These are phyloP conservation scores for Alternaria brassicae DNA, from an alignment of 2,329 filamentous ascomycete species.

Conservation along the genomic window DNA sequence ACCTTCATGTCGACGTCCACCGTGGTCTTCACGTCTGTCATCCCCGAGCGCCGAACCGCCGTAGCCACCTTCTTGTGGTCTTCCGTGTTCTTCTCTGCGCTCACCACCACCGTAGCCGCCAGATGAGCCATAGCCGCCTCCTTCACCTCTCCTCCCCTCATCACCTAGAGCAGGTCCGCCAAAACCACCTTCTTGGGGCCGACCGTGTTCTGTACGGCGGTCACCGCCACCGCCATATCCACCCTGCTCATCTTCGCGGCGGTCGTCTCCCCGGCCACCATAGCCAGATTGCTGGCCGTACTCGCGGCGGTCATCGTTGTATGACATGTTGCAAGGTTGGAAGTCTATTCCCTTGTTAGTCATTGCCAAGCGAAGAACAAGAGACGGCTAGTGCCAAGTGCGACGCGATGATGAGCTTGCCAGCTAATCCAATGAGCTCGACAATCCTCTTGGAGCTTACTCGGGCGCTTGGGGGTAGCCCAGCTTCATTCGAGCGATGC, in stretches of 20 bases:
- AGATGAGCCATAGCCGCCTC: conserved; percentile 14
- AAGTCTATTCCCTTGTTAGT: neutral
- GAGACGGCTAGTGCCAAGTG: neutral
- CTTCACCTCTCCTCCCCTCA: conserved; percentile 15
- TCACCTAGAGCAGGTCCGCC: conserved; percentile 17
- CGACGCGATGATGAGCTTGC: too few species aligned
- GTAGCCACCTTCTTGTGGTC: conserved; percentile 13
- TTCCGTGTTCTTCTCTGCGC: conserved; percentile 19
- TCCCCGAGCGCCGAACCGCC: conserved; percentile 6
- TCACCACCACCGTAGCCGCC: conserved; percentile 14
- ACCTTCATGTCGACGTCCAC: conserved; percentile 17
- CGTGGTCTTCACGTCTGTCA: conserved; percentile 16
- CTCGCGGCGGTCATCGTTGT: conserved; percentile 34
- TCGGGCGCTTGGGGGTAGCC: neutral
- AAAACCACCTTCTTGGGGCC: conserved; percentile 22
- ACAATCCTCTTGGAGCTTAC: neutral
- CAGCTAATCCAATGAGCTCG: neutral
- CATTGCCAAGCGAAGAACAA: neutral
- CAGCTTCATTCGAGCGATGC: neutral
- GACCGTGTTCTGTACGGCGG: conserved; percentile 26
- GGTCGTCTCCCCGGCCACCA: conserved; percentile 23
- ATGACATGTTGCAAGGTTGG: conserved; percentile 26
- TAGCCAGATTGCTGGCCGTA: conserved; percentile 19
- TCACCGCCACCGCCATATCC: conserved; percentile 26
- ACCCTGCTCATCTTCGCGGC: conserved; percentile 20